Percentiles rank a stretch among this genome's conserved stretches.
Conservation (phyloP, 805 yeast species). For the Lachancea thermotolerans region DNA sequence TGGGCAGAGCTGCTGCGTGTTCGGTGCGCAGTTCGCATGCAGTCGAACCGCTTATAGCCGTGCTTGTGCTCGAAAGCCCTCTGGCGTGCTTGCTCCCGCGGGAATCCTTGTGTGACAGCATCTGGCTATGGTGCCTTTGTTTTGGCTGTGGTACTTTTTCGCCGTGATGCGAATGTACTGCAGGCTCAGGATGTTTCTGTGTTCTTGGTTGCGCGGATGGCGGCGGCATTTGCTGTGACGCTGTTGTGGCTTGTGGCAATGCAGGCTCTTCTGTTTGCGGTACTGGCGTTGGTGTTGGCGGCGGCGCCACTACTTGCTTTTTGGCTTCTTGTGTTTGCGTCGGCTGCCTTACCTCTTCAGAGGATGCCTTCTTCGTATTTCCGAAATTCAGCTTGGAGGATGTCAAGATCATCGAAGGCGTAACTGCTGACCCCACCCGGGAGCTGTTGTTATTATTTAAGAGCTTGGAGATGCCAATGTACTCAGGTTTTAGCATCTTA, state of each 20-base stretch:
- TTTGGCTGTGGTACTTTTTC: not conserved
- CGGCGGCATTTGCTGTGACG: no score
- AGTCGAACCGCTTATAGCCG: conserved; percentile 14
- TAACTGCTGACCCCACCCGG: not conserved
- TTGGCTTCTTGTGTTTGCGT: no score
- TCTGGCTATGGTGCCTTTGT: not conserved
- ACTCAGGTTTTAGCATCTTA: conserved; percentile 28
- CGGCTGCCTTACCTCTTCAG: no score
- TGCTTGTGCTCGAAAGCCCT: conserved; percentile 10
- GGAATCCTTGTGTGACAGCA: not conserved
- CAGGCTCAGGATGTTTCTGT: no score
- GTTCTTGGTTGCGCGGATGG: no score
- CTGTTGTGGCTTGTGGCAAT: no score
- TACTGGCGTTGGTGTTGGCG: not conserved
- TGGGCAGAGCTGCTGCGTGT: not conserved
- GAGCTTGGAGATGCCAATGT: conserved; percentile 10
- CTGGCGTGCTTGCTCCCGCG: conserved; percentile 2
- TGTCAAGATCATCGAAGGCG: conserved; percentile 21
- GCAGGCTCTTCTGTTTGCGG: not conserved
- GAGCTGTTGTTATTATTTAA: conserved; percentile 1
- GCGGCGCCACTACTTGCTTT: no score
- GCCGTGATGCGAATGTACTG: no score
- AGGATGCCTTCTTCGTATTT: not conserved
- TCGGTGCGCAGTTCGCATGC: conserved; percentile 9
- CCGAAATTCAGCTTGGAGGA: conserved; percentile 4